A percentile compares a stretch with the other conserved stretches of the same genome.
These are phyloP conservation scores for Anthracocystis panici-leucophaei DNA, from an alignment of 1,284 basidiomycete species.

Conservation along the genomic window DNA sequence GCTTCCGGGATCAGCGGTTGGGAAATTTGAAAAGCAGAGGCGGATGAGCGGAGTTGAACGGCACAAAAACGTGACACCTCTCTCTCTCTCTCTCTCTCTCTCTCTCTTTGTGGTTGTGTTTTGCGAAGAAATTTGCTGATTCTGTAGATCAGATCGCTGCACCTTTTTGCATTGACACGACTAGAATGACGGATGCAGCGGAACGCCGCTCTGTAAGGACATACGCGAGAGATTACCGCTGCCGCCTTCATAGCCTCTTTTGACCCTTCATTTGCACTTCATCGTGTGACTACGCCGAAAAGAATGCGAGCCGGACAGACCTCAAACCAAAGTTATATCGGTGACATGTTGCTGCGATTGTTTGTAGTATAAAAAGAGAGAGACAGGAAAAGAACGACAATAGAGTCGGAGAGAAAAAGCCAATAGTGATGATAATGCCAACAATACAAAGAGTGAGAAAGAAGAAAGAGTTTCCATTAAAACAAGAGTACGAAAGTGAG, in stretches of 20 bases:
- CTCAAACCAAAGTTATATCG: not conserved
- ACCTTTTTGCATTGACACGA: too few species aligned
- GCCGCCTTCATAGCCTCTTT: too few species aligned
- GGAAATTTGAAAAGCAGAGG: not conserved
- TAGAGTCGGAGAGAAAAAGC: not conserved
- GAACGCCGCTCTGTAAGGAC: too few species aligned
- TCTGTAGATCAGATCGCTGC: not conserved
- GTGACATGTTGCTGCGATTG: constrained; percentile 14
- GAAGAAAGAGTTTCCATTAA: constrained; percentile 35
- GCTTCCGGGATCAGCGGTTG: not conserved
- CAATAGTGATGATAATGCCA: constrained; percentile 7
- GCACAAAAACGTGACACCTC: not conserved
- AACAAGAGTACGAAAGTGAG: constrained; percentile 36
- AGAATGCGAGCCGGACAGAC: too few species aligned
- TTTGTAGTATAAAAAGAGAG: constrained; percentile 4
- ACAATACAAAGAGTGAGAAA: constrained; percentile 12
- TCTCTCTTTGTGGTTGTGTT: too few species aligned
- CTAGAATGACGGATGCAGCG: too few species aligned
- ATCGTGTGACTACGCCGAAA: too few species aligned
- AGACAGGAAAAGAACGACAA: not conserved
- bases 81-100: not conserved
- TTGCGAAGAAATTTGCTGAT: not conserved
- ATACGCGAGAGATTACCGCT: too few species aligned
- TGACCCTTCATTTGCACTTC: too few species aligned
- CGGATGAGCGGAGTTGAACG: not conserved